phyloP scores from a whole-genome alignment of 1,284 basidiomycete species.

The Papiliotrema terrestris region DNA sequence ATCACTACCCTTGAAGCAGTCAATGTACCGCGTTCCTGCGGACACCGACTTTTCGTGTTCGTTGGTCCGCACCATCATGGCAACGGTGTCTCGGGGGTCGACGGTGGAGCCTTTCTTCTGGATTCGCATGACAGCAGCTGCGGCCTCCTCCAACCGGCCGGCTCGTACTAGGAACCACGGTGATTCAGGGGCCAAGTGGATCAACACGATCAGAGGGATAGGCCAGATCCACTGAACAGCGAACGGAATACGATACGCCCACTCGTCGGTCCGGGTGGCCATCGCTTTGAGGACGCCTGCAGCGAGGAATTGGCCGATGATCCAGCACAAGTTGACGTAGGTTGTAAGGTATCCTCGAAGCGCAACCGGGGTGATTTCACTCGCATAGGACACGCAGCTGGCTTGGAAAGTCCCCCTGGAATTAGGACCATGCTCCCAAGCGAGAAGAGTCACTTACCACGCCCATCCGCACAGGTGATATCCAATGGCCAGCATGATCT shows the following conservation, averaged over 20 bases:
- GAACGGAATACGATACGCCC: slow-evolving; percentile 46
- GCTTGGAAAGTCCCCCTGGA: slow-evolving; percentile 11
- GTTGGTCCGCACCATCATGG: slow-evolving; percentile 47
- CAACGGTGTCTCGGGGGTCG: slow-evolving; percentile 33
- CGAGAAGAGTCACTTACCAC: slow-evolving; percentile 43
- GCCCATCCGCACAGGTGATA: slow-evolving; percentile 31
- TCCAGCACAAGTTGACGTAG: slow-evolving; percentile 48
- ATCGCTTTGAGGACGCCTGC: slow-evolving; percentile 33
- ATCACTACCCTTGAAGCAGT: slow-evolving; percentile 48
- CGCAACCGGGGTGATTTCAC: slow-evolving; percentile 44
- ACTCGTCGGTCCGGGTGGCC: slow-evolving; percentile 16
- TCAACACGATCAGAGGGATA: slow-evolving; percentile 14
- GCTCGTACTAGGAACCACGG: slow-evolving; percentile 36
- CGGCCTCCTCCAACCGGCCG: slow-evolving; percentile 28
- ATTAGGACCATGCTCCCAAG: neutral
- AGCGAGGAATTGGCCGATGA: slow-evolving; percentile 27
- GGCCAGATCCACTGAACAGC: slow-evolving; percentile 43
- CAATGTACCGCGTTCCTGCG: slow-evolving; percentile 37
- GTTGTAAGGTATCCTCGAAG: slow-evolving; percentile 30
- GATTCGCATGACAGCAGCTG: slow-evolving; percentile 10
- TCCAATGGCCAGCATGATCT: slow-evolving; percentile 5
- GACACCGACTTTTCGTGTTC: slow-evolving; percentile 23
- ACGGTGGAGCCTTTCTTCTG: slow-evolving; percentile 6
- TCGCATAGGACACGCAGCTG: slow-evolving; percentile 53
- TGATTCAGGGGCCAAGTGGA: slow-evolving; percentile 31